phyloP scores from a whole-genome alignment of 2,329 filamentous ascomycete genomes.

The Fusarium camptoceras region DNA sequence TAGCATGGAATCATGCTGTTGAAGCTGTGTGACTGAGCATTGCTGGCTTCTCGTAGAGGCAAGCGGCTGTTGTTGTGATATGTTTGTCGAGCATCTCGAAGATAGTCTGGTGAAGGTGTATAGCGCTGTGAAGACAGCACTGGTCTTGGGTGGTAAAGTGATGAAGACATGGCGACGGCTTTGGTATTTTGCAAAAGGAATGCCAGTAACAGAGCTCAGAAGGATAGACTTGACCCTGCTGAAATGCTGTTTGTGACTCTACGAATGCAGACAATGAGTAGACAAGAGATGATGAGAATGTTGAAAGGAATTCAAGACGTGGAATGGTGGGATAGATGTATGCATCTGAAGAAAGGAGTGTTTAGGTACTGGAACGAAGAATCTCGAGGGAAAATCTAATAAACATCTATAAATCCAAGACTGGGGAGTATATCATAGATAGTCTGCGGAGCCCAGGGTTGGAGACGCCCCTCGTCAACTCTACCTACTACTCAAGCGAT shows the following conservation, averaged over 20 bases:
- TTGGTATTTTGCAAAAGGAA: constrained; percentile 46
- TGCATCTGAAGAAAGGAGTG: constrained; percentile 50
- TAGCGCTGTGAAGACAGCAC: constrained; percentile 65
- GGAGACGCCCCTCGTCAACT: constrained; percentile 43
- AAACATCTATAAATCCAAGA: constrained; percentile 56
- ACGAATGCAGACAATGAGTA: constrained; percentile 50
- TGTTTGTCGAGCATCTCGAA: constrained; percentile 58
- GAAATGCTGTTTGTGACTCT: constrained; percentile 47
- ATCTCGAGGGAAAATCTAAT: constrained; percentile 49
- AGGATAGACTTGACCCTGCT: constrained; percentile 46
- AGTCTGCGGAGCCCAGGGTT: constrained; percentile 49
- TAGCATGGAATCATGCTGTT: constrained; percentile 59
- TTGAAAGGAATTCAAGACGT: constrained; percentile 58
- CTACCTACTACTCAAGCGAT: constrained; percentile 50
- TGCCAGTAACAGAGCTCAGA: constrained; percentile 48
- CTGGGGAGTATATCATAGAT: constrained; percentile 49
- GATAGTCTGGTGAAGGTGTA: constrained; percentile 60
- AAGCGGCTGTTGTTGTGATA: constrained; percentile 53
- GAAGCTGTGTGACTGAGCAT: constrained; percentile 60
- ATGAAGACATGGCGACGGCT: constrained; percentile 51
- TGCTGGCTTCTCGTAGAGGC: constrained; percentile 66
- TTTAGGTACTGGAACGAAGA: constrained; percentile 54
- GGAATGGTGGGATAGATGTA: constrained; percentile 59
- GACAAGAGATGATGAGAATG: constrained; percentile 56
- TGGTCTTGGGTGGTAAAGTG: constrained; percentile 58